Conservation (phyloP, 2,329 filamentous ascomycete genomes). For the Aphanocladium album region DNA sequence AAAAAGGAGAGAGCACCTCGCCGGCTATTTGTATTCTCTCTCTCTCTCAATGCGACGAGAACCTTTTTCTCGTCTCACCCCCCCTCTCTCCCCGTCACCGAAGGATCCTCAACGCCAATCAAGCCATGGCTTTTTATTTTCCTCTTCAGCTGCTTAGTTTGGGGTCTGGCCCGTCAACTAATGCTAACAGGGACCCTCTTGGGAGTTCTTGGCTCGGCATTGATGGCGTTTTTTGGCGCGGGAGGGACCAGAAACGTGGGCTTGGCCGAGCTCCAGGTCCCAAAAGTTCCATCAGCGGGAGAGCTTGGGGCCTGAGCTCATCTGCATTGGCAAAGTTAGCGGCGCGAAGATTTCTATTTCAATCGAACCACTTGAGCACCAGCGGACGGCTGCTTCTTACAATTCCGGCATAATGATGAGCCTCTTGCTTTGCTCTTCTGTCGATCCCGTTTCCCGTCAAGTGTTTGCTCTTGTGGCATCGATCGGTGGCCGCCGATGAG, state of each 20-base stretch:
- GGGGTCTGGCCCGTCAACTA: background rate
- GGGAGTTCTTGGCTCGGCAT: background rate
- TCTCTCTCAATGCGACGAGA: background rate
- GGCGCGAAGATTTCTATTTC: background rate
- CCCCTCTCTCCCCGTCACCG: conserved; percentile 2
- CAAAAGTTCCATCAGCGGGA: background rate
- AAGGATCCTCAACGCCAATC: background rate
- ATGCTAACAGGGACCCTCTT: background rate
- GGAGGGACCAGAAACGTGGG: conserved; percentile 7
- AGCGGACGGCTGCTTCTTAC: too few species aligned
- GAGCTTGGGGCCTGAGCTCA: background rate
- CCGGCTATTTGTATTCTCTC: background rate
- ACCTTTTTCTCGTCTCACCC: background rate
- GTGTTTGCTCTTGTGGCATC: background rate
- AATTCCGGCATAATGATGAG: too few species aligned
- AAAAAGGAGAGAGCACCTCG: background rate
- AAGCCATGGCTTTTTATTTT: background rate
- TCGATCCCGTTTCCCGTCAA: background rate
- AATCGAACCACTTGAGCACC: background rate
- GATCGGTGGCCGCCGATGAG: background rate
- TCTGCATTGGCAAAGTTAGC: conserved; percentile 1
- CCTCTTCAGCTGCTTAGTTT: background rate
- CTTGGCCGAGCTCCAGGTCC: background rate
- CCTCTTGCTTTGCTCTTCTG: background rate
- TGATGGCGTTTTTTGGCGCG: conserved; percentile 1